Conservation (phyloP, 768 basidiomycete species). For the Chalciporus sphaerocephalus region DNA sequence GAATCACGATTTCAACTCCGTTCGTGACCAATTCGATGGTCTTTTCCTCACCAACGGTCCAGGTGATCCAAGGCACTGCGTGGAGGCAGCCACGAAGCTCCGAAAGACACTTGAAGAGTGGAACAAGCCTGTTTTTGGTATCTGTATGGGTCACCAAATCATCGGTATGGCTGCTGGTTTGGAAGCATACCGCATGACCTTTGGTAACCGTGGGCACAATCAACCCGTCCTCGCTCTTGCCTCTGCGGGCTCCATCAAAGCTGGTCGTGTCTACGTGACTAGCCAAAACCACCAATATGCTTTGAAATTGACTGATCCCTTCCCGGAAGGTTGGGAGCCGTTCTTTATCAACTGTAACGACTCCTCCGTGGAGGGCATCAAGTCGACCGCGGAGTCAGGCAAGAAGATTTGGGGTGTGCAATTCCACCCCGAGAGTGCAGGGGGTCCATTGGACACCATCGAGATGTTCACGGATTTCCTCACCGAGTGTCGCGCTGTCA, state of each 20-base stretch:
- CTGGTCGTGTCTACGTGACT: constrained; percentile 95
- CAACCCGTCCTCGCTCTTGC: constrained; percentile 96
- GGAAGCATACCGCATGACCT: constrained; percentile 97
- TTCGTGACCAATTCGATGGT: constrained; percentile 89
- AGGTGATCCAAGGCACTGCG: constrained; percentile 87
- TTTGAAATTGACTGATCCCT: constrained; percentile 87
- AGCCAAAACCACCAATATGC: constrained; percentile 99
- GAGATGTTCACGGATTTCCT: constrained; percentile 98
- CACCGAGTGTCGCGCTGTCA: constrained; percentile 66
- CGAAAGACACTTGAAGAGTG: constrained; percentile 82
- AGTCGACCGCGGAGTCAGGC: constrained; percentile 84
- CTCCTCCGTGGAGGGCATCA: constrained; percentile 98
- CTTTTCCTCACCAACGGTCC: constrained; percentile 97
- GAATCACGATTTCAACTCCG: constrained; percentile 93
- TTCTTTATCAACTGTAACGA: constrained; percentile 99
- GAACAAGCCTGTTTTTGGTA: constrained; percentile 93
- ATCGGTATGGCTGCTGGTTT: constrained; percentile 96
- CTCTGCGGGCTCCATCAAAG: constrained; percentile 88
- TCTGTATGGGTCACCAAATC: constrained; percentile 99
- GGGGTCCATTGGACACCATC: constrained; percentile 97
- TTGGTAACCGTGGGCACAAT: constrained; percentile 99
- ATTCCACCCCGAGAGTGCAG: constrained; percentile 98
- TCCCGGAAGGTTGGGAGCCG: constrained; percentile 96
- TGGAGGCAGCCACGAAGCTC: constrained; percentile 77
- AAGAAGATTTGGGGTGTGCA: constrained; percentile 97